Evolutionary conservation across 1,284 basidiomycete species (phyloP).

Genomic region (Pseudomicrostroma phylloplanum): DNA sequence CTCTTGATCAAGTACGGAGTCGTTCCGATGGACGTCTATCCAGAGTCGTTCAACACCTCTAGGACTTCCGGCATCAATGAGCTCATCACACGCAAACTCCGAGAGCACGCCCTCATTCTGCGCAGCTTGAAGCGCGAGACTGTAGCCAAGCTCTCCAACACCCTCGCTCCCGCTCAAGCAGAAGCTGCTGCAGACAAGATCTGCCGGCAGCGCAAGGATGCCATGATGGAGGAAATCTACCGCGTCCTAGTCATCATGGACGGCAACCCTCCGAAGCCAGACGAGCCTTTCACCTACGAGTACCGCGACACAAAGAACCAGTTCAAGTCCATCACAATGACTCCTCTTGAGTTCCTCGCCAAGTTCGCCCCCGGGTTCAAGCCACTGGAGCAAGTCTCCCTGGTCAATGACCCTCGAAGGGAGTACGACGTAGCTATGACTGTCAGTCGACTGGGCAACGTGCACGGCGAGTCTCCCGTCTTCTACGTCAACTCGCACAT

Average conservation of each 20-base stretch:
- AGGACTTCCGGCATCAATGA: conserved; percentile 67
- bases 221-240: conserved; percentile 76
- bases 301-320: conserved; percentile 71
- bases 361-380: conserved; percentile 52
- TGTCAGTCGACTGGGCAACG: conserved; percentile 83
- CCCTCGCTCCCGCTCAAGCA: conserved; percentile 16
- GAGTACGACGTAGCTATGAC: conserved; percentile 77
- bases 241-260: conserved; percentile 77
- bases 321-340: conserved; percentile 66
- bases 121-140: conserved; percentile 58
- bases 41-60: conserved; percentile 78
- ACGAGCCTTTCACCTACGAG: conserved; percentile 34
- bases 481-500: conserved; percentile 80
- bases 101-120: conserved; percentile 79
- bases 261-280: conserved; percentile 51
- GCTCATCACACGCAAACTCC: conserved; percentile 78
- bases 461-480: conserved; percentile 77
- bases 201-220: conserved; percentile 64
- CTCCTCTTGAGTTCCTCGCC: conserved; percentile 64
- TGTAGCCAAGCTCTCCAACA: conserved; percentile 52
- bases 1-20: conserved; percentile 27
- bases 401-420: conserved; percentile 92
- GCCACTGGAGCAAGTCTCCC: conserved; percentile 71
- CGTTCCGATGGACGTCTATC: conserved; percentile 63
- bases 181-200: conserved; percentile 28